Conservation (phyloP, 257 asterid genomes). For the Dorcoceras hygrometricum region DNA sequence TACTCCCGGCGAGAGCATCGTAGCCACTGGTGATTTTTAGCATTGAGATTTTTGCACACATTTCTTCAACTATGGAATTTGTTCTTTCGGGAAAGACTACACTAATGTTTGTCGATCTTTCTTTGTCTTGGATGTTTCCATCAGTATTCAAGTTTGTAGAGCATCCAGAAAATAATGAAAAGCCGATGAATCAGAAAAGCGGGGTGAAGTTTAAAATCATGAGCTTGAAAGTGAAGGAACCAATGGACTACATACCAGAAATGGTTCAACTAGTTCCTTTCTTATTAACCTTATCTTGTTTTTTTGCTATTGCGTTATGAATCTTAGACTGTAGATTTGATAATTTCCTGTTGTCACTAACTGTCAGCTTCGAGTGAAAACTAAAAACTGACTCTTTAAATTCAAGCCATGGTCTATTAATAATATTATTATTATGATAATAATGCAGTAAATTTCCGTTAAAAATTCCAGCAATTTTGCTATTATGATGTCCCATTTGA, state of each 20-base stretch:
- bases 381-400: not conserved
- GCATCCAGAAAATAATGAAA: constrained; percentile 88
- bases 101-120: constrained; percentile 4
- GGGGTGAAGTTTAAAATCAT: constrained; percentile 88
- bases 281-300: not conserved
- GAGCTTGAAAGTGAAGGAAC: constrained; percentile 91
- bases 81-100: constrained; percentile 6
- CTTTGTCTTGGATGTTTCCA: constrained; percentile 31
- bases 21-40: constrained; percentile 75
- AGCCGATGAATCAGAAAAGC: constrained; percentile 85
- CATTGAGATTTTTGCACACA: constrained; percentile 3
- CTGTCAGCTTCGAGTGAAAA: not conserved
- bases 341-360: not conserved
- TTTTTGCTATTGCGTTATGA: not conserved
- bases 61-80: not conserved
- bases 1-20: constrained; percentile 87
- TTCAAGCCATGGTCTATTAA: constrained; percentile 1
- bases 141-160: constrained; percentile 96
- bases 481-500: not conserved
- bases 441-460: not conserved
- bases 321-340: not conserved
- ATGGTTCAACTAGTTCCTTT: constrained; percentile 53
- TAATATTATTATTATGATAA: not conserved
- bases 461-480: not conserved
- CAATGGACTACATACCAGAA: constrained; percentile 84